phyloP scores from a whole-genome alignment of 1,139 yeast genomes.

The Yamadazyma oceani region DNA sequence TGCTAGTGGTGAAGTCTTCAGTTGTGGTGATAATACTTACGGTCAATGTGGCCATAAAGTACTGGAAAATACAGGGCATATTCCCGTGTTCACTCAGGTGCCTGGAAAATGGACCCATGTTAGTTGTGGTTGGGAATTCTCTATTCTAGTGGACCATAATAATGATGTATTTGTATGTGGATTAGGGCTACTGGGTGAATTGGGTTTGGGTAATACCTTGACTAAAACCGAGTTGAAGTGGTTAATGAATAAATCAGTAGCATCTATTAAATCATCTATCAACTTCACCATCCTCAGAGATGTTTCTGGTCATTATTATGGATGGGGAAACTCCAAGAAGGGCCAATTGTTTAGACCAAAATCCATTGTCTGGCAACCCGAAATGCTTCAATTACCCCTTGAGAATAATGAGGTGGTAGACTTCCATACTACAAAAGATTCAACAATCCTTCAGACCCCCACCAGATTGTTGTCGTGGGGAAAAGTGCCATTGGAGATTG shows the following conservation, averaged over 20 bases:
- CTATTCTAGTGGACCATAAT: slow-evolving; percentile 47
- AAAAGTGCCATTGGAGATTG: slow-evolving; percentile 7
- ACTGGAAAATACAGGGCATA: slow-evolving; percentile 3
- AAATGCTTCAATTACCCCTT: slow-evolving; percentile 20
- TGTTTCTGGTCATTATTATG: slow-evolving; percentile 48
- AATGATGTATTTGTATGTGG: slow-evolving; percentile 58
- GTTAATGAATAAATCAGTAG: slow-evolving; percentile 16
- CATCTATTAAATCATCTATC: slow-evolving; percentile 48
- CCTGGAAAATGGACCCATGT: slow-evolving; percentile 42
- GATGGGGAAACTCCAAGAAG: slow-evolving; percentile 83
- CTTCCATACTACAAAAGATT: slow-evolving; percentile 48
- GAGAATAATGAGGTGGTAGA: slow-evolving; percentile 7
- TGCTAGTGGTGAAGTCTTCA: slow-evolving; percentile 51
- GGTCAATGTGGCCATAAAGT: slow-evolving; percentile 53
- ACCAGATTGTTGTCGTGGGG: slow-evolving; percentile 18
- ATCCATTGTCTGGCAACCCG: slow-evolving; percentile 28
- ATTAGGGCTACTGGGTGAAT: slow-evolving; percentile 68
- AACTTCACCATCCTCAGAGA: slow-evolving; percentile 54
- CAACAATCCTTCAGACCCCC: slow-evolving; percentile 26
- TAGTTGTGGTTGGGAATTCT: slow-evolving; percentile 80
- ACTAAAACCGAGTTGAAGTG: slow-evolving; percentile 16
- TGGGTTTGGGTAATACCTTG: slow-evolving; percentile 53
- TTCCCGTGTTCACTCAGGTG: slow-evolving; percentile 23
- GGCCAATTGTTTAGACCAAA: slow-evolving; percentile 52
- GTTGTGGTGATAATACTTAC: slow-evolving; percentile 57